Evolutionary conservation across 805 yeast genomes (phyloP).

Genomic region (Yamadazyma akitaensis): DNA sequence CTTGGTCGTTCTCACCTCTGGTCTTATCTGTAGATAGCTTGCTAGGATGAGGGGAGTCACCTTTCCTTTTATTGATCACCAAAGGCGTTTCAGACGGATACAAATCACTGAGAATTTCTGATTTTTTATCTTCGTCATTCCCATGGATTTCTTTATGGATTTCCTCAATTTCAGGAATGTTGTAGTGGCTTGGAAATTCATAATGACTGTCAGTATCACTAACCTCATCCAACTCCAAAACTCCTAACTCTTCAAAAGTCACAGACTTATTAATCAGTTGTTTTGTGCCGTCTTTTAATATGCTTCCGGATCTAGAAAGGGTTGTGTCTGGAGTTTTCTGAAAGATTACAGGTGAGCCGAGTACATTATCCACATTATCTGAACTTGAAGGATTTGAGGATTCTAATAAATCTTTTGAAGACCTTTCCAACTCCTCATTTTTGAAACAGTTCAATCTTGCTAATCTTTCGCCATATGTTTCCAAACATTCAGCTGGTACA

Average conservation of each 20-base stretch:
- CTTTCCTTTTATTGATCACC: conserved; percentile 25
- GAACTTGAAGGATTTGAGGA: conserved; percentile 10
- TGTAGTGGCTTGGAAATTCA: conserved; percentile 15
- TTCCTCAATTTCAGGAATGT: conserved; percentile 13
- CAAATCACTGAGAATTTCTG: conserved; percentile 43
- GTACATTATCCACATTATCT: conserved; percentile 11
- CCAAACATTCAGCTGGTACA: conserved; percentile 94
- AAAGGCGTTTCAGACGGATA: conserved; percentile 35
- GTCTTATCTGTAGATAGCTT: neutral
- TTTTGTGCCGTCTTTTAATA: conserved; percentile 14
- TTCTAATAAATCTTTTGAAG: conserved; percentile 14
- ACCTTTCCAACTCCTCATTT: conserved; percentile 66
- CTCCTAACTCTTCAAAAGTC: conserved; percentile 37
- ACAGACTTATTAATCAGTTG: conserved; percentile 30
- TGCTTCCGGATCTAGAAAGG: conserved; percentile 15
- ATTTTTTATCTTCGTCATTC: conserved; percentile 30
- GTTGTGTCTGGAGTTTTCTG: conserved; percentile 16
- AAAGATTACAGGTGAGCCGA: conserved; percentile 15
- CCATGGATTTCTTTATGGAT: conserved; percentile 12
- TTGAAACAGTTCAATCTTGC: conserved; percentile 92
- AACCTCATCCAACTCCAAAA: conserved; percentile 21
- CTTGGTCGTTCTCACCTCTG: neutral
- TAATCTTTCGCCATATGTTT: conserved; percentile 84
- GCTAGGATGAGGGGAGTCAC: neutral
- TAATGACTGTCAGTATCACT: conserved; percentile 11